These are phyloP conservation scores for Skeletonema costatum DNA, from an alignment of 108 stramenopile genomes.

Conservation along the genomic window DNA sequence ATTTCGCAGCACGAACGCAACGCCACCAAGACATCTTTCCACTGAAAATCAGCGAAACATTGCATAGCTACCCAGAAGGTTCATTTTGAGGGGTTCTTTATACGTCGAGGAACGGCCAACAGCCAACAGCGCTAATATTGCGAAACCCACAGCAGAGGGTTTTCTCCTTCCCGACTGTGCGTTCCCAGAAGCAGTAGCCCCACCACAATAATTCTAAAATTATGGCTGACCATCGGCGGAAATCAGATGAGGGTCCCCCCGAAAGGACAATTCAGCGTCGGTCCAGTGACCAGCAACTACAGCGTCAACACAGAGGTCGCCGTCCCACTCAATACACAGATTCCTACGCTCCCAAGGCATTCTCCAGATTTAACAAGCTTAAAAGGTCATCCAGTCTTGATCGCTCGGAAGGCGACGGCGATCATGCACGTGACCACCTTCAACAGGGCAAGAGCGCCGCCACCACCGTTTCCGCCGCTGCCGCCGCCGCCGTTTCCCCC, in stretches of 20 bases:
- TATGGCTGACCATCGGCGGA: not conserved
- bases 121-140: too few relatives aligned
- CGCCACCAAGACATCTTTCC: too few relatives aligned
- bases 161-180: too few relatives aligned
- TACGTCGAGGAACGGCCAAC: too few relatives aligned
- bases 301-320: not conserved
- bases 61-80: too few relatives aligned
- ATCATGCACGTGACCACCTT: not conserved
- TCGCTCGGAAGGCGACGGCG: not conserved
- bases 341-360: conserved; percentile 8
- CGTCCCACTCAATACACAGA: conserved; percentile 28
- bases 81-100: too few relatives aligned
- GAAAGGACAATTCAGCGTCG: not conserved
- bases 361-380: not conserved
- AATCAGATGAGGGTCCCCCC: not conserved
- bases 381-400: not conserved
- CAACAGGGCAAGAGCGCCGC: not conserved
- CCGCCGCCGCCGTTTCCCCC: not conserved
- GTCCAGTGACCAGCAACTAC: not conserved
- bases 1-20: too few relatives aligned
- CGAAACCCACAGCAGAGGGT: too few relatives aligned
- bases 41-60: too few relatives aligned
- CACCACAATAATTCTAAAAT: not conserved
- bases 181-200: not conserved
- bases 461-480: not conserved